Evolutionary conservation across 805 yeast genomes (phyloP).

Genomic region (Blastobotrys robertii): DNA sequence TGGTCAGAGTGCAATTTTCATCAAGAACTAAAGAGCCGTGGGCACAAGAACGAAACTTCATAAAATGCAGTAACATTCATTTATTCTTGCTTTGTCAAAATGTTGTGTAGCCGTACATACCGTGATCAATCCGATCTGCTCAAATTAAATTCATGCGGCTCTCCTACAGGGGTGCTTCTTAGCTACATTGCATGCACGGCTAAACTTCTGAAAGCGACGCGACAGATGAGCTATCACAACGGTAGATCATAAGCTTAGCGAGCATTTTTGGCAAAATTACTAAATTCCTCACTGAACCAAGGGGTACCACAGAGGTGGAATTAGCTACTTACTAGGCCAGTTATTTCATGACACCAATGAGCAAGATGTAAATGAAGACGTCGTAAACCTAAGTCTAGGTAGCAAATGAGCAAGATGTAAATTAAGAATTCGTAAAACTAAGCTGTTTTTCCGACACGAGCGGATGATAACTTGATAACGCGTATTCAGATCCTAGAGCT

Average conservation of each 20-base stretch:
- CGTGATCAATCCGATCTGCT: background rate
- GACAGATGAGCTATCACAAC: background rate
- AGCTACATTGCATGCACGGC: too few species aligned
- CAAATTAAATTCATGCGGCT: background rate
- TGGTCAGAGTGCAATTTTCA: conserved; percentile 49
- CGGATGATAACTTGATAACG: too few species aligned
- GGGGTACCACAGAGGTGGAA: too few species aligned
- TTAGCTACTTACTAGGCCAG: too few species aligned
- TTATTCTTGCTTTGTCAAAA: background rate
- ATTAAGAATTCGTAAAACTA: too few species aligned
- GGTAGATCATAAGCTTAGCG: background rate
- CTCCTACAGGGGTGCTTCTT: background rate
- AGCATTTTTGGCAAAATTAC: background rate
- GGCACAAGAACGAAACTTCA: background rate
- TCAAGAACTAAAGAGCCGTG: conserved; percentile 26
- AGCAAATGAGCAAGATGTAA: too few species aligned
- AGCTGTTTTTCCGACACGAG: too few species aligned
- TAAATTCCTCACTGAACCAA: too few species aligned
- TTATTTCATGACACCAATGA: background rate
- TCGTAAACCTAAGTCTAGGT: too few species aligned
- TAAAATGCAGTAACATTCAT: background rate
- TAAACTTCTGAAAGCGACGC: too few species aligned
- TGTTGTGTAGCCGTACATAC: background rate
- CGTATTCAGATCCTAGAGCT: too few species aligned
- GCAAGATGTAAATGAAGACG: too few species aligned